Evolutionary conservation across 495 filamentous ascomycete species (phyloP), one percentile per base, ranked within the genome.

Genomic region (Penicillium ochrochloron): DNA sequence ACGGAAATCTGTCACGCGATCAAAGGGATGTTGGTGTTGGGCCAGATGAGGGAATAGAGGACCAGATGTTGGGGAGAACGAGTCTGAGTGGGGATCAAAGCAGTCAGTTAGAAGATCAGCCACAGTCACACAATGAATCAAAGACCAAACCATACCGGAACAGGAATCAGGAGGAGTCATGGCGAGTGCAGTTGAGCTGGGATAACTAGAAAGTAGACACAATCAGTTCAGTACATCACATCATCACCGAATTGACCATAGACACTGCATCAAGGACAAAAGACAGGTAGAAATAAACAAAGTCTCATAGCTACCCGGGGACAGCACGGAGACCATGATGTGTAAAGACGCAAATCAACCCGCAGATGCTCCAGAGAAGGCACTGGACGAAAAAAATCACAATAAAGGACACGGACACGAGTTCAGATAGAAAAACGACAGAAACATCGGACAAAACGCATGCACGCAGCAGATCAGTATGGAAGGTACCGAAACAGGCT

Each of bases 111-210:
- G 46, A 51, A 51, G 44, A 37, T 52, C 46, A 29, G 23, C 15
- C 2, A 17, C 34, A 27, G 7, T 29, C 10, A 10, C 10, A 37
- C 46, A 31, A 17, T 44, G 58, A 21, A 67, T 46, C 48, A 52
- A 31, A 23, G 57, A 70, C 56, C 46, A 61, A 57, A 23, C 64
- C 71, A 61, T 77, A 80, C 81, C 81, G 54, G 80, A 76, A 62
- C 78, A 80, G 50, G 80, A 82, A 70, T 82, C 79, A 57, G 78
- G 65, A 50, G 82, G 77, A 65, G 76, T 82, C 74, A 82, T 80
- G 17, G 80, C 73, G 62, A 82, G 73, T n/a, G 75, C 70, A 63
- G 75, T 66, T 48, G 76, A 78, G 46, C 76, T 66, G 41, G 76
- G 67, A 66, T 78, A 84, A 58, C 80, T 82, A 70, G 35, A 68